Evolutionary conservation across 2,329 filamentous ascomycete genomes (phyloP).

Genomic region (Nannizziopsis arthrosporioides): DNA sequence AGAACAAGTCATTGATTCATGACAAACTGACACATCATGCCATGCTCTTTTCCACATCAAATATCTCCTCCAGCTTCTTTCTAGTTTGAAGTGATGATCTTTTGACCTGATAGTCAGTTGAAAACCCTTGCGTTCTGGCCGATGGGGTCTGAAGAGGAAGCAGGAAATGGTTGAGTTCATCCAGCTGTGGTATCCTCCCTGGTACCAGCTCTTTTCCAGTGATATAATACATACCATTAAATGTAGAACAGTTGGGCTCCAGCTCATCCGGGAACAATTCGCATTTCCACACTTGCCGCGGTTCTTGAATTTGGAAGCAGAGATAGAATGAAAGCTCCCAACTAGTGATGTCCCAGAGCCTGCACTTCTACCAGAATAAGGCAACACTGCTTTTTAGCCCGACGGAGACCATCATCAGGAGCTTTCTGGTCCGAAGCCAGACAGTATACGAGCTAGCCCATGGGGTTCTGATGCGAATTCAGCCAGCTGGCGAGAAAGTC

Average conservation of each 20-base stretch:
- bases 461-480: no score
- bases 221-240: constrained; percentile 7
- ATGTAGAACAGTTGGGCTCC: constrained; percentile 9
- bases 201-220: constrained; percentile 7
- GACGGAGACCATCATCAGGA: no score
- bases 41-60: constrained; percentile 1
- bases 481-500: no score
- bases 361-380: no score
- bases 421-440: no score
- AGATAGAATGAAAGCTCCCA: constrained; percentile 7
- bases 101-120: constrained; percentile 10
- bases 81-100: constrained; percentile 6
- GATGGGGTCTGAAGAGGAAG: constrained; percentile 11
- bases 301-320: constrained; percentile 8
- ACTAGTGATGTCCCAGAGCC: no score
- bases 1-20: not conserved
- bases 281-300: constrained; percentile 8
- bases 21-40: constrained; percentile 3
- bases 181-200: no score
- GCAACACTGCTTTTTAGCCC: no score
- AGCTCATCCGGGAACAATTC: constrained; percentile 9
- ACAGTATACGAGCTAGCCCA: no score
- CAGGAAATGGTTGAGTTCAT: constrained; percentile 4
- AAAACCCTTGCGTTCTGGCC: constrained; percentile 5
- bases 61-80: constrained; percentile 9